These are phyloP conservation scores for Artemisia argyi DNA, from an alignment of 129 eudicot genomes.

Conservation along the genomic window DNA sequence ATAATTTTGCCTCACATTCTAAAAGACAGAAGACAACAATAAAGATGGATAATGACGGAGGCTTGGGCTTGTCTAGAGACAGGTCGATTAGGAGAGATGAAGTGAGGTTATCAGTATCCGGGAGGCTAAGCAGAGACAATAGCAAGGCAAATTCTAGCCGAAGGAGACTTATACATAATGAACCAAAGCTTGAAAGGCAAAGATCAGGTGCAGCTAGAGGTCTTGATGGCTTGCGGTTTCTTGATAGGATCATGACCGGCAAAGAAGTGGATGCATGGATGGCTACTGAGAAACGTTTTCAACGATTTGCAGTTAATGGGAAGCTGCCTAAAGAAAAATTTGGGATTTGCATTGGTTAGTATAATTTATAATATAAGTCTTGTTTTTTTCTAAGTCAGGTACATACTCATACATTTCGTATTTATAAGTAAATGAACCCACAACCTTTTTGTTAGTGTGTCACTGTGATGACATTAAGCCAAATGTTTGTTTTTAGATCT, in stretches of 20 bases:
- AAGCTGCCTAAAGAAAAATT: conserved; percentile 75
- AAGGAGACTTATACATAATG: conserved; percentile 7
- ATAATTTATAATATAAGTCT: not conserved
- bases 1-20: conserved; percentile 13
- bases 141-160: conserved; percentile 25
- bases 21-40: not conserved
- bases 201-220: conserved; percentile 79
- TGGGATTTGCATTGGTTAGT: conserved; percentile 80
- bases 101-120: conserved; percentile 23
- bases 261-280: conserved; percentile 84
- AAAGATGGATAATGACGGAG: conserved; percentile 27
- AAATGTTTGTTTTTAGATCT: conserved; percentile 6
- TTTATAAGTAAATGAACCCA: no score
- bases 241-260: conserved; percentile 61
- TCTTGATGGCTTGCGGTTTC: conserved; percentile 70
- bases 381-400: no score
- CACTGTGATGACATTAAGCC: not conserved
- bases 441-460: no score
- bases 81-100: conserved; percentile 19
- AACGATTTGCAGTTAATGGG: conserved; percentile 49
- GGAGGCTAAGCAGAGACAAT: conserved; percentile 34
- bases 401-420: no score
- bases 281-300: conserved; percentile 73
- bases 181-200: conserved; percentile 46
- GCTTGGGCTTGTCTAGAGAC: conserved; percentile 5